phyloP scores from a whole-genome alignment of 495 filamentous ascomycete genomes.

The Trichocladium antarcticum region DNA sequence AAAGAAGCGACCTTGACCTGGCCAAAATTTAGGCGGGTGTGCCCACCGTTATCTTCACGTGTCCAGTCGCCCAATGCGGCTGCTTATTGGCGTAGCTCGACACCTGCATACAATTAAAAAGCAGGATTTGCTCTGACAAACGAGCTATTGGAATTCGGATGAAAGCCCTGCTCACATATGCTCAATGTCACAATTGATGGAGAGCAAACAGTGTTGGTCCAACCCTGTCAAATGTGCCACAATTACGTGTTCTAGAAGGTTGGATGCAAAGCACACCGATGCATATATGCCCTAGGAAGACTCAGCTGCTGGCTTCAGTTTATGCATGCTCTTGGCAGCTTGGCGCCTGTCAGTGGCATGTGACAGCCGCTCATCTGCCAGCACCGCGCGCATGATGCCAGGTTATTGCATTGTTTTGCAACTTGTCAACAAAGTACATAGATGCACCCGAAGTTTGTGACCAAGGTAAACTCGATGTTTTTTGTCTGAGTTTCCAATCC shows the following conservation, averaged over 20 bases:
- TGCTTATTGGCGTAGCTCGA: too few relatives aligned
- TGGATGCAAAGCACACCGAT: slow-evolving; percentile 6
- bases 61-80: slow-evolving; percentile 9
- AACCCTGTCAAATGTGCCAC: too few relatives aligned
- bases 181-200: not conserved
- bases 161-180: too few relatives aligned
- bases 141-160: not conserved
- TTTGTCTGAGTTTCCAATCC: too few relatives aligned
- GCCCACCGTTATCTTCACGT: slow-evolving; percentile 21
- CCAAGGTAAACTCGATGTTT: too few relatives aligned
- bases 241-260: not conserved
- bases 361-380: slow-evolving; percentile 7
- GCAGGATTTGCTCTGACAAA: too few relatives aligned
- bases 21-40: slow-evolving; percentile 6
- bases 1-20: slow-evolving; percentile 1
- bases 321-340: not conserved
- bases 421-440: too few relatives aligned
- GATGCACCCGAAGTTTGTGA: too few relatives aligned
- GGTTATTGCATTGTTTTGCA: too few relatives aligned
- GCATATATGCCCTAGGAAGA: slow-evolving; percentile 5
- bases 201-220: not conserved
- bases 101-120: too few relatives aligned
- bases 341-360: slow-evolving; percentile 8
- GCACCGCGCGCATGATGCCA: too few relatives aligned
- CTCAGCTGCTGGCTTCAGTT: not conserved